Conservation (phyloP, 768 basidiomycete genomes). For the Amanita subjunquillea region DNA sequence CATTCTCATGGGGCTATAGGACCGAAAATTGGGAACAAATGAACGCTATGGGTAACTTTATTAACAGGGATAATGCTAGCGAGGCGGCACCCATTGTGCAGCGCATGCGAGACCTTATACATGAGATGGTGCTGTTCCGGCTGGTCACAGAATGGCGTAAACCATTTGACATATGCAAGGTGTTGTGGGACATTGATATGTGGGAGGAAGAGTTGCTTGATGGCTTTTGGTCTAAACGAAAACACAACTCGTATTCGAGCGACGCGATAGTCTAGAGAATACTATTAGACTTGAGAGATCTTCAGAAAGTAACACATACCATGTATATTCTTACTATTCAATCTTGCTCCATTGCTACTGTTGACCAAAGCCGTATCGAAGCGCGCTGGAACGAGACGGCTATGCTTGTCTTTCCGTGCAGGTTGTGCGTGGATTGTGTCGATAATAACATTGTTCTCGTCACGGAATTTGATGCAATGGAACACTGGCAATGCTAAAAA, state of each 20-base stretch:
- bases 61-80: conserved; percentile 17
- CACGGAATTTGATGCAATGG: conserved; percentile 20
- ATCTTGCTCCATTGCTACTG: conserved; percentile 5
- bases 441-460: conserved; percentile 10
- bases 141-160: conserved; percentile 9
- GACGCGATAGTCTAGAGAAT: conserved; percentile 14
- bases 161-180: conserved; percentile 21
- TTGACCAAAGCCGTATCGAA: conserved; percentile 19
- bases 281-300: not conserved
- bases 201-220: no score
- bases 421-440: conserved; percentile 18
- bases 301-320: not conserved
- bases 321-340: not conserved
- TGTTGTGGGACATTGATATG: conserved; percentile 6
- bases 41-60: conserved; percentile 16
- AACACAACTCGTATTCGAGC: conserved; percentile 17
- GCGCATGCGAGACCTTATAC: no score
- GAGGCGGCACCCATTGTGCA: conserved; percentile 5
- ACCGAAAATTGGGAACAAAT: conserved; percentile 12
- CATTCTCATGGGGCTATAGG: conserved; percentile 1
- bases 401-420: no score
- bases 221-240: conserved; percentile 8
- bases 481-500: conserved; percentile 19
- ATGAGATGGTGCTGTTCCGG: conserved; percentile 10
- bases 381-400: conserved; percentile 9